Evolutionary conservation across 1,284 basidiomycete species (phyloP), one percentile per base, ranked within the genome.

Genomic region (Pseudozyma pruni): DNA sequence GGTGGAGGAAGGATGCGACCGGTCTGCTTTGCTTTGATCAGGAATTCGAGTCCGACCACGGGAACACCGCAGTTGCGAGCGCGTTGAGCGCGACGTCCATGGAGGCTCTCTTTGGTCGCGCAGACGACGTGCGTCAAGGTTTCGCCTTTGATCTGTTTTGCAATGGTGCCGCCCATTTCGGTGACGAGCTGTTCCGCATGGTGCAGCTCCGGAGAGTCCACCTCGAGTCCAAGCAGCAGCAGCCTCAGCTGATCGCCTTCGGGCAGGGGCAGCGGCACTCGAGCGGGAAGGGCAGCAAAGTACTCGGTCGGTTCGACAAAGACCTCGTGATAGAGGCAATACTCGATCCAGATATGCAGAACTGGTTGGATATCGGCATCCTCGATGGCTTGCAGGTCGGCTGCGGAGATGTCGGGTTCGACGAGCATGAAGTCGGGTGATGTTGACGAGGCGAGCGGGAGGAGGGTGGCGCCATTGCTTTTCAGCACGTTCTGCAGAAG

Each of bases 261-360:
- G 0, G 58, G 50, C 10, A 73, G n/a, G 8, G 75, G 75, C 31
- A 70, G 47, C 16, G 49, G 35, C 5, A 61, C 57, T 11, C 23
- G 40, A n/a, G 64, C 53, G 2, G 75, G 75, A 4, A 44, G 39
- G 20, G 60, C 58, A 40, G 75, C 75, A 48, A 72, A 55, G 55
- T 74, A 69, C 3, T 37, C 39, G 13, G 20, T 16, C 0, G 71
- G 71, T 34, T 75, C 73, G 27, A 72, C 42, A n/a, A 72, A 53
- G 20, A 22, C 4, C 31, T 74, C 70, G 53, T 72, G 49, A 46
- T 75, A 57, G n/a, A 75, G 57, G 46, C 74, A 75, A 47, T 59
- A 69, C 42, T 75, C 75, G 62, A 78, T 51, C 74, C 75, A 78
- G 64, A 70, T 69, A 47, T 77, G 75, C 19, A 67, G 66, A 25